Evolutionary conservation across 768 basidiomycete species (phyloP).

Genomic region (Leccinum aurantiacum): DNA sequence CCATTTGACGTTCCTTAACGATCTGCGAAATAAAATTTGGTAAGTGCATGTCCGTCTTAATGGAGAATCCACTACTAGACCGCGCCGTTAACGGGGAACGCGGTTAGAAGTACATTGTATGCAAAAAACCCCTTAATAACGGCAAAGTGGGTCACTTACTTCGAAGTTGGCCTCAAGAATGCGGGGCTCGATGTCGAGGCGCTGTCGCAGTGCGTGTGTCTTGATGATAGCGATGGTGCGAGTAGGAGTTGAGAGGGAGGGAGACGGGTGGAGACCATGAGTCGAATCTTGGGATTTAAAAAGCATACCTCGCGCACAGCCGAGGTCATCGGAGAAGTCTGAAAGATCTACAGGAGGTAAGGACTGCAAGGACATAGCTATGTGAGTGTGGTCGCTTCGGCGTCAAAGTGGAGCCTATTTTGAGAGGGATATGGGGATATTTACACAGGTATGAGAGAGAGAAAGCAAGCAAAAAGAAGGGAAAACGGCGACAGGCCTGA

Average conservation of each 20-base stretch:
- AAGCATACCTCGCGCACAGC: conserved; percentile 2
- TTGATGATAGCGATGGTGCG: conserved; percentile 87
- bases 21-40: conserved; percentile 47
- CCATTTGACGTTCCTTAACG: conserved; percentile 87
- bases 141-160: conserved; percentile 40
- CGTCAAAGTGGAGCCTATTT: conserved; percentile 6
- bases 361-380: conserved; percentile 21
- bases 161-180: conserved; percentile 83
- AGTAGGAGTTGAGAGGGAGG: conserved; percentile 28
- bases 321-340: conserved; percentile 15
- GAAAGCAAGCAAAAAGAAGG: conserved; percentile 20
- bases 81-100: conserved; percentile 1
- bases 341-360: conserved; percentile 17
- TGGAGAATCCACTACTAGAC: conserved; percentile 15
- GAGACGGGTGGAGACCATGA: conserved; percentile 4
- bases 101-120: conserved; percentile 2
- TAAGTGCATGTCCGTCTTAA: conserved; percentile 16
- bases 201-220: conserved; percentile 65
- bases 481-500: conserved; percentile 7
- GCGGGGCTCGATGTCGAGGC: conserved; percentile 78
- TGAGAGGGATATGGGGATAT: conserved; percentile 8
- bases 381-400: conserved; percentile 15
- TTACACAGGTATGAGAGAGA: conserved; percentile 22
- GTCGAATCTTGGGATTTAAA: conserved; percentile 7
- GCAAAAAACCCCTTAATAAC: conserved; percentile 7